Evolutionary conservation across 768 basidiomycete species (phyloP), one percentile per base, ranked within the genome.

Genomic region (Dioszegia aurantiaca): DNA sequence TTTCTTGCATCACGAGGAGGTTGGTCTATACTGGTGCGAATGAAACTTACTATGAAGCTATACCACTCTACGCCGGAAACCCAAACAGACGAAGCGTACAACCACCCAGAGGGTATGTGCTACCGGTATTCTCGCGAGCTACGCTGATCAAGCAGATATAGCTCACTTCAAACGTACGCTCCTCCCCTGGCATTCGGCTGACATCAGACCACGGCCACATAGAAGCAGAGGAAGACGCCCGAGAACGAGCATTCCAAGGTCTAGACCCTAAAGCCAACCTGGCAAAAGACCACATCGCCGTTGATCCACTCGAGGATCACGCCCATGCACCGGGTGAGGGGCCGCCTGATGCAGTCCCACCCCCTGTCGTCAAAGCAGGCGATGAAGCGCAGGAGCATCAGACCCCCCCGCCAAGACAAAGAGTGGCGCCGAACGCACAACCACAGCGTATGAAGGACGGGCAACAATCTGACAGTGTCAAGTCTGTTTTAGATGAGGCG

Each of bases 1-100:
- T 61, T 77, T 77, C 62, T 60, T 78, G 46, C 93, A 98, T 71
- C 95, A 99, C 78, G 95, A 99, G 84, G 93, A 91, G 87, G 59
- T 69, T 36, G 17, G 26, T 17, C 26, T 23, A 1, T n/a, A 4
- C 12, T 14, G 31, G 14, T 36, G 36, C 12, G 39, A 42, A 56
- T 64, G 41, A 63, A 33, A n/a, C 10, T 23, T 43, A n/a, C n/a
- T n/a, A n/a, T n/a, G n/a, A n/a, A 98, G 79, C 79, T 89, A 78
- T 95, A 82, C 81, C 95, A 99, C 78, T 87, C 86, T 27, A 97
- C 94, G 33, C 93, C 92, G 0, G 95, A 98, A 74, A 98, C 94
- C 0, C 95, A 98, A 77, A 92, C 91, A 0, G 93, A 97, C 73
- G 90, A 90, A 65, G 83, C 92, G 0, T 99, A 98, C 78, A 87